phyloP scores from a whole-genome alignment of 768 basidiomycete species.

The Lepiota brunneoincarnata region DNA sequence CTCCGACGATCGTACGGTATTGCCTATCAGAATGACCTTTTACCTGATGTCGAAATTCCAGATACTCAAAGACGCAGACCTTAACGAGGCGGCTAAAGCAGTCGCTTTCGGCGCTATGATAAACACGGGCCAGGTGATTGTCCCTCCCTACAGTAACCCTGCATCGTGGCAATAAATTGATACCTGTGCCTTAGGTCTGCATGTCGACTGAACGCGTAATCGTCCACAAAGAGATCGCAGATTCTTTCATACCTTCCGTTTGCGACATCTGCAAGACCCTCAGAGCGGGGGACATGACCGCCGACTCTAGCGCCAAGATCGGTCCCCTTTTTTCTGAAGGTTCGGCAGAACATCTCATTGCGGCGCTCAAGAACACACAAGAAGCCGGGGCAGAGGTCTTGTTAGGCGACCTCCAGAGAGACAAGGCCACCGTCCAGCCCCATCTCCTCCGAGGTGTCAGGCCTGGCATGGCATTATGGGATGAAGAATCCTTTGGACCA shows the following conservation, averaged over 20 bases:
- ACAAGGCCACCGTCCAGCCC: conserved; percentile 46
- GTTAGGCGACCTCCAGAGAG: conserved; percentile 37
- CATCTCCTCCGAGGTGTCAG: conserved; percentile 48
- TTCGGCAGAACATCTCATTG: conserved; percentile 44
- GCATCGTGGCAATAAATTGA: not conserved
- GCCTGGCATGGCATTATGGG: conserved; percentile 51
- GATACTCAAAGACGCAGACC: conserved; percentile 52
- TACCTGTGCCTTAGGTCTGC: conserved; percentile 36
- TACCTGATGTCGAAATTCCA: conserved; percentile 14
- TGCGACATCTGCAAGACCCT: conserved; percentile 27
- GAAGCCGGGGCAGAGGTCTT: conserved; percentile 43
- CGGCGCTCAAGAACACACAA: conserved; percentile 42
- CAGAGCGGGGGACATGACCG: conserved; percentile 35
- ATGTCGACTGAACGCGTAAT: conserved; percentile 62
- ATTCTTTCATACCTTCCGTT: conserved; percentile 32
- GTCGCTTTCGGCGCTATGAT: conserved; percentile 42
- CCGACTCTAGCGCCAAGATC: conserved; percentile 26
- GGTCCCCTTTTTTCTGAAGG: conserved; percentile 40
- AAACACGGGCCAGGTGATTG: conserved; percentile 39
- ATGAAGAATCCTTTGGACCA: conserved; percentile 62
- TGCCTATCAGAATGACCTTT: not conserved
- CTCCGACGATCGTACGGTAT: conserved; percentile 45
- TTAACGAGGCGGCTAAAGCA: conserved; percentile 49
- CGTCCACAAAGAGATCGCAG: conserved; percentile 39
- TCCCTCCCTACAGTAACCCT: not conserved